These are phyloP conservation scores for Sungouiella blattae DNA, from an alignment of 805 yeast species.

Conservation along the genomic window DNA sequence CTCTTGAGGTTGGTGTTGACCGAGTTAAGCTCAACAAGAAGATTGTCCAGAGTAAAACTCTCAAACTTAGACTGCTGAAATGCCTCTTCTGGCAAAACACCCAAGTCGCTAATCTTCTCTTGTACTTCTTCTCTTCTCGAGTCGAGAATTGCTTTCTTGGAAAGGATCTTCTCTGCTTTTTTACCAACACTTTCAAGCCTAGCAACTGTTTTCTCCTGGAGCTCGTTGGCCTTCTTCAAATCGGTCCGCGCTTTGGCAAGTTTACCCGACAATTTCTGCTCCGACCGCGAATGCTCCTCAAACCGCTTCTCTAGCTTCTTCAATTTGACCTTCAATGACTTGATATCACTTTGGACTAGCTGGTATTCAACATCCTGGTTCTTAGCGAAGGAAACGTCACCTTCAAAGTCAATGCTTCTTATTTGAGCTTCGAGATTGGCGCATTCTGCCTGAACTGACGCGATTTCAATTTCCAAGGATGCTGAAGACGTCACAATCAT, in stretches of 20 bases:
- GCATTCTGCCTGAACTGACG: slow-evolving; percentile 7
- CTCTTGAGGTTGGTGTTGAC: slow-evolving; percentile 57
- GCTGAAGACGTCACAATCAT: slow-evolving; percentile 36
- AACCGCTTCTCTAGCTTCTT: slow-evolving; percentile 23
- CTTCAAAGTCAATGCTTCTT: slow-evolving; percentile 4
- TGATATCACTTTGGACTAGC: slow-evolving; percentile 22
- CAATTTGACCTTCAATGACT: slow-evolving; percentile 18
- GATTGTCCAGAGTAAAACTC: slow-evolving; percentile 44
- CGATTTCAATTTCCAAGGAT: slow-evolving; percentile 43
- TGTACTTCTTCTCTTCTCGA: slow-evolving; percentile 69
- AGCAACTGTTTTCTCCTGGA: slow-evolving; percentile 51
- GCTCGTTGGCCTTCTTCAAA: slow-evolving; percentile 50
- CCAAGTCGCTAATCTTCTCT: slow-evolving; percentile 72
- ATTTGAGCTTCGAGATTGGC: slow-evolving; percentile 9
- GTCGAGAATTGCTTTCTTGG: slow-evolving; percentile 56
- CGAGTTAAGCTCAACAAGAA: slow-evolving; percentile 51
- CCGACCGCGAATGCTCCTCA: slow-evolving; percentile 25
- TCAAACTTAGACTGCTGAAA: slow-evolving; percentile 44
- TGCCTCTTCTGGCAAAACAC: slow-evolving; percentile 87
- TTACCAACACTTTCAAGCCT: slow-evolving; percentile 61
- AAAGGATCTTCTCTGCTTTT: slow-evolving; percentile 58
- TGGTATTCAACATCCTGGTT: slow-evolving; percentile 23
- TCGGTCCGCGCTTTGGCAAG: slow-evolving; percentile 33
- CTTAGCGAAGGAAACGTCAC: neutral
- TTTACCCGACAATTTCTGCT: slow-evolving; percentile 16